These are phyloP conservation scores for Pleurotus platypus DNA, from an alignment of 768 basidiomycete genomes.

Conservation along the genomic window DNA sequence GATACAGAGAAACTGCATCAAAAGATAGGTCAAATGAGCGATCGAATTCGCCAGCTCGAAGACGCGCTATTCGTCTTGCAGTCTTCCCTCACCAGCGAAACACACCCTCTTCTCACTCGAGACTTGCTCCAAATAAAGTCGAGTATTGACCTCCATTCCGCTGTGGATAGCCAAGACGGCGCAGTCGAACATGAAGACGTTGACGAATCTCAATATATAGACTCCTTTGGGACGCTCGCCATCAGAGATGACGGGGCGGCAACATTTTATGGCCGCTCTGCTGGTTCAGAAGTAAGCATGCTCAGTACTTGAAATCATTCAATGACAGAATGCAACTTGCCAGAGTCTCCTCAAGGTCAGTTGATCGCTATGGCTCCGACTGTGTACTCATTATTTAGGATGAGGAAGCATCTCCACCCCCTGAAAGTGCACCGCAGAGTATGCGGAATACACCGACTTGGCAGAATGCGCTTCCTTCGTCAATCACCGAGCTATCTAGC, in stretches of 20 bases:
- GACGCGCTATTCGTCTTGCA: constrained; percentile 61
- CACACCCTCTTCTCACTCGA: constrained; percentile 57
- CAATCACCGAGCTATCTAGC: constrained; percentile 18
- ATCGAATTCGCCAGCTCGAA: constrained; percentile 69
- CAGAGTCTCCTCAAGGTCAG: constrained; percentile 58
- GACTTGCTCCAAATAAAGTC: constrained; percentile 66
- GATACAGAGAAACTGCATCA: constrained; percentile 68
- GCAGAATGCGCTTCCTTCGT: constrained; percentile 6
- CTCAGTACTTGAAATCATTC: neutral
- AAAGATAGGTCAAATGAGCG: constrained; percentile 65
- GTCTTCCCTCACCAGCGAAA: constrained; percentile 40
- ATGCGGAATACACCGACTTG: neutral
- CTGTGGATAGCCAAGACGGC: constrained; percentile 38
- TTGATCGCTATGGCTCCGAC: constrained; percentile 4
- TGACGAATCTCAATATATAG: constrained; percentile 52
- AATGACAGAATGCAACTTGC: neutral
- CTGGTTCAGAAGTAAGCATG: constrained; percentile 60
- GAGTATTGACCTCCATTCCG: constrained; percentile 63
- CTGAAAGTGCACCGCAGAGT: neutral
- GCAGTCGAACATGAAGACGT: constrained; percentile 20
- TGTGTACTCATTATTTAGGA: constrained; percentile 22
- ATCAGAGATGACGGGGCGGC: constrained; percentile 67
- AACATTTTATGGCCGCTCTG: constrained; percentile 71
- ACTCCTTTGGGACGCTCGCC: constrained; percentile 67
- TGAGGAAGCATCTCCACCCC: constrained; percentile 21